A percentile compares a stretch with the other conserved stretches of the same genome.
Conservation (phyloP, 768 basidiomycete genomes). For the Boletus vinaceobasis region DNA sequence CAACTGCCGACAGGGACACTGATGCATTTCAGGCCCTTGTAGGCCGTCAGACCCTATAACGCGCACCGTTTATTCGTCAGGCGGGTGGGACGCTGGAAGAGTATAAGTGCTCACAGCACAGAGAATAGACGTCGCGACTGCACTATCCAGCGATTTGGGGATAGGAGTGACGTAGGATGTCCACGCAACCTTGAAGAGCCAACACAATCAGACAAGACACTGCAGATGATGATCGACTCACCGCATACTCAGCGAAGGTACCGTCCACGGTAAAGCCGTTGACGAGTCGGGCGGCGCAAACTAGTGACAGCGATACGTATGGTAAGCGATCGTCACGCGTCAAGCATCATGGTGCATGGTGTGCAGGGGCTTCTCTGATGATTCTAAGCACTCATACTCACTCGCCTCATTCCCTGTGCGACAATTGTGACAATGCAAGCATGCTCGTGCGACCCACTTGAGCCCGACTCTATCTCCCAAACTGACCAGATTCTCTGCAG, state of each 20-base stretch:
- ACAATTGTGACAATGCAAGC: slow-evolving; percentile 41
- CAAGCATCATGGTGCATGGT: neutral
- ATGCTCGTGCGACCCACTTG: slow-evolving; percentile 42
- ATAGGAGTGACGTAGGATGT: slow-evolving; percentile 43
- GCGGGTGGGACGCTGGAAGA: neutral
- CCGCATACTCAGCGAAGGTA: slow-evolving; percentile 39
- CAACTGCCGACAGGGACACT: slow-evolving; percentile 35
- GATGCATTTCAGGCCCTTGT: slow-evolving; percentile 42
- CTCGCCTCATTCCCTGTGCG: slow-evolving; percentile 34
- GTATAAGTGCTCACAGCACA: slow-evolving; percentile 33
- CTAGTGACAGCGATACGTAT: slow-evolving; percentile 12
- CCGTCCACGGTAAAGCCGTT: slow-evolving; percentile 43
- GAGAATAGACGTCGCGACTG: slow-evolving; percentile 42
- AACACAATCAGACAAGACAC: neutral
- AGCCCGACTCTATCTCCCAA: slow-evolving; percentile 44
- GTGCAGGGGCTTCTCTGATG: neutral
- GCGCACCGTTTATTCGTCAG: neutral
- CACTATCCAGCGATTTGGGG: slow-evolving; percentile 39
- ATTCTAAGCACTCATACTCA: slow-evolving; percentile 7
- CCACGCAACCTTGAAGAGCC: slow-evolving; percentile 30
- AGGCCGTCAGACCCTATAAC: slow-evolving; percentile 40
- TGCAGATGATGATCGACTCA: slow-evolving; percentile 12
- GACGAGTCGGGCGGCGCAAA: neutral
- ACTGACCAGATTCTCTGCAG: slow-evolving; percentile 27
- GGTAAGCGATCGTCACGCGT: too few relatives aligned